Conservation (phyloP, 176 grass and related monocot genomes). For the Bromus sterilis region DNA sequence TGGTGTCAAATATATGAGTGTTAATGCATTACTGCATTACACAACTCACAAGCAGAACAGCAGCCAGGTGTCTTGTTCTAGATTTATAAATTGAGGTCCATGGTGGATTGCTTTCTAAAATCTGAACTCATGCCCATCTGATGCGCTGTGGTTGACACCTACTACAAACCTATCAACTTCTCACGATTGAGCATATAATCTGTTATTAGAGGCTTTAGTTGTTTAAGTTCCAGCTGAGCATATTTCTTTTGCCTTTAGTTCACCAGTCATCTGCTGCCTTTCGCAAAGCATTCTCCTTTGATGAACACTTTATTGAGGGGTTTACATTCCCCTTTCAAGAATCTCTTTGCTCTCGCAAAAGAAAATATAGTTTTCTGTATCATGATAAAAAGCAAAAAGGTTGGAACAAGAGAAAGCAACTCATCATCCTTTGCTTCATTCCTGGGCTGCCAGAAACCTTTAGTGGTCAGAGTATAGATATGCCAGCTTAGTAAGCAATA, state of each 20-base stretch:
- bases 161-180: neutral
- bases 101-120: neutral
- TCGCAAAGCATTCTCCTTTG: constrained; percentile 25
- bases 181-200: constrained; percentile 22
- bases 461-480: neutral
- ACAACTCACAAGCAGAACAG: neutral
- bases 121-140: constrained; percentile 16
- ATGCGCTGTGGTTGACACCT: constrained; percentile 10
- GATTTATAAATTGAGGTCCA: constrained; percentile 1
- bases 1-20: neutral
- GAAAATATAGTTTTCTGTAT: neutral
- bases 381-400: constrained; percentile 5
- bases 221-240: constrained; percentile 13
- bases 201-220: neutral
- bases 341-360: constrained; percentile 6
- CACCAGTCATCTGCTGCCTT: constrained; percentile 25
- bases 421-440: constrained; percentile 15
- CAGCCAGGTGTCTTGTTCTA: neutral
- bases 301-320: constrained; percentile 21
- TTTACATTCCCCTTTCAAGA: constrained; percentile 32
- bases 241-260: constrained; percentile 36
- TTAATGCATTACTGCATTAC: constrained; percentile 4
- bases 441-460: neutral
- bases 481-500: neutral
- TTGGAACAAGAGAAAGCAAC: neutral